These are phyloP conservation scores for Diplodia sapinea DNA, from an alignment of 2,329 filamentous ascomycete genomes.

Conservation along the genomic window DNA sequence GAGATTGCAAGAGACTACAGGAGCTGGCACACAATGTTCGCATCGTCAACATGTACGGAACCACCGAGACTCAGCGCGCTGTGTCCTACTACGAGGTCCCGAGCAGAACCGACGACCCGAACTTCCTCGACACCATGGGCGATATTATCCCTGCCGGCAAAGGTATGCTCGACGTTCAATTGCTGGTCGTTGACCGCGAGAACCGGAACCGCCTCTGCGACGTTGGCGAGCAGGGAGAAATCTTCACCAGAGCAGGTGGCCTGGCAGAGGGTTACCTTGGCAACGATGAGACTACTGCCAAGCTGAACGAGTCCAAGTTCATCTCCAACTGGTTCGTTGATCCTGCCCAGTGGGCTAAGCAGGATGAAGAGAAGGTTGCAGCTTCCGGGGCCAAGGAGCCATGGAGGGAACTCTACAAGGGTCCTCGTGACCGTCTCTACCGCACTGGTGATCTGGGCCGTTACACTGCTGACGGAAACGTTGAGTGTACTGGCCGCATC, in stretches of 20 bases:
- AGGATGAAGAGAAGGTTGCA: conserved; percentile 62
- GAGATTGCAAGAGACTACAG: conserved; percentile 79
- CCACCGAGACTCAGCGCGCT: conserved; percentile 80
- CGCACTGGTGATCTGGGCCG: conserved; percentile 84
- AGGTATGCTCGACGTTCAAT: conserved; percentile 88
- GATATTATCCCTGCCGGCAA: conserved; percentile 82
- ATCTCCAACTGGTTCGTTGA: conserved; percentile 86
- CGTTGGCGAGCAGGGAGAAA: conserved; percentile 82
- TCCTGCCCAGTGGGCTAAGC: conserved; percentile 69
- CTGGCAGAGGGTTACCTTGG: conserved; percentile 81
- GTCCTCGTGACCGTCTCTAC: conserved; percentile 85
- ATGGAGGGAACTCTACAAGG: conserved; percentile 80
- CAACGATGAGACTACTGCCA: conserved; percentile 63
- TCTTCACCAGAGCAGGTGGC: conserved; percentile 81
- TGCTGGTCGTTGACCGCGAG: conserved; percentile 78
- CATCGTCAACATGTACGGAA: conserved; percentile 87
- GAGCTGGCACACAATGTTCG: conserved; percentile 74
- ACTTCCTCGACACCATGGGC: conserved; percentile 67
- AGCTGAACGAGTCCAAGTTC: conserved; percentile 68
- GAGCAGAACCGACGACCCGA: conserved; percentile 66
- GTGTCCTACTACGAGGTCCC: conserved; percentile 85
- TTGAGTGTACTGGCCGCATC: conserved; percentile 78
- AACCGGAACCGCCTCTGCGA: conserved; percentile 72
- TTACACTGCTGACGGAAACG: conserved; percentile 72
- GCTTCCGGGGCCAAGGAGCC: conserved; percentile 63